phyloP scores from a whole-genome alignment of 1,284 basidiomycete species.

The Malassezia sp. region DNA sequence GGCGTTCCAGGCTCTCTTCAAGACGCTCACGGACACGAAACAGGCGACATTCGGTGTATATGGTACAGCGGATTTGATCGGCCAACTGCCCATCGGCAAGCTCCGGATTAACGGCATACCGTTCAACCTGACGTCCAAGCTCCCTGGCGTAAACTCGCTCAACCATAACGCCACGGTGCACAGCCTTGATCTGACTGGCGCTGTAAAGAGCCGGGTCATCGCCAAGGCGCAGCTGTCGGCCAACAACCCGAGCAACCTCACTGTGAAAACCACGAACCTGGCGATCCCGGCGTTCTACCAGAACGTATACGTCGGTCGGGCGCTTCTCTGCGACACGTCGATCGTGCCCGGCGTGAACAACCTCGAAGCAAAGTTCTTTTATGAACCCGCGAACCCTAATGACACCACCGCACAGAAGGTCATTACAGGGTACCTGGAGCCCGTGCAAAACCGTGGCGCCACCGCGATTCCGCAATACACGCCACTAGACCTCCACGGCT shows the following conservation, averaged over 20 bases:
- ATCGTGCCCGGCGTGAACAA: constrained; percentile 55
- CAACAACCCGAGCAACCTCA: constrained; percentile 49
- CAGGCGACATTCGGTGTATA: constrained; percentile 52
- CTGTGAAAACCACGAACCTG: constrained; percentile 55
- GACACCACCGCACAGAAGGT: constrained; percentile 55
- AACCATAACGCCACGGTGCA: constrained; percentile 49
- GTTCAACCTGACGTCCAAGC: constrained; percentile 53
- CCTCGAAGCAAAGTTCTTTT: constrained; percentile 52
- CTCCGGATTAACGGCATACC: constrained; percentile 59
- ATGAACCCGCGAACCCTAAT: constrained; percentile 57
- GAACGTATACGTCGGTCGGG: constrained; percentile 47
- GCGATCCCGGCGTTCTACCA: constrained; percentile 56
- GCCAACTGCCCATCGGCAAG: constrained; percentile 58
- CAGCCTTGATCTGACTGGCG: background rate
- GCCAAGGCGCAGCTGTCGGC: constrained; percentile 14
- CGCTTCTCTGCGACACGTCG: constrained; percentile 48
- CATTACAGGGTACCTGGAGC: constrained; percentile 38
- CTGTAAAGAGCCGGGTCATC: constrained; percentile 23
- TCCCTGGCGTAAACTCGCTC: constrained; percentile 51
- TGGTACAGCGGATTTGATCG: constrained; percentile 57
- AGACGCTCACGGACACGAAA: constrained; percentile 54
- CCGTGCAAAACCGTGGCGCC: constrained; percentile 30
- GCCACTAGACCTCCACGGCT: constrained; percentile 15
- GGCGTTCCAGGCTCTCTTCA: constrained; percentile 56
- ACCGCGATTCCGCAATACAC: constrained; percentile 5